Conservation (phyloP, 352 stramenopile genomes). For the Pythium folliculosum region DNA sequence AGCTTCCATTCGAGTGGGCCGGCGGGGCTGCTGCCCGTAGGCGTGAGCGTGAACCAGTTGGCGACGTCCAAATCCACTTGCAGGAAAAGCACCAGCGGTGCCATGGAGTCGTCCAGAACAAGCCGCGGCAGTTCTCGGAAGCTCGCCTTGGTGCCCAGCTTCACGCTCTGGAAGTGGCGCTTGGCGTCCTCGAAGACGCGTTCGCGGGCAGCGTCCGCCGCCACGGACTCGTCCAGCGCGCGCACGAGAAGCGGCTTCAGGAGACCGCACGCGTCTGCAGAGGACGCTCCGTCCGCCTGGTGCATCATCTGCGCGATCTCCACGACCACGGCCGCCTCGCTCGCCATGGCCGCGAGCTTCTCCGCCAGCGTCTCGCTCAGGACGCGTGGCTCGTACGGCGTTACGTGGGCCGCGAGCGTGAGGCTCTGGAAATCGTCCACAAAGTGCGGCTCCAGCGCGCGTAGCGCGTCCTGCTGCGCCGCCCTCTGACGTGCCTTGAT, state of each 20-base stretch:
- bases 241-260: conserved; percentile 23
- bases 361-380: conserved; percentile 10
- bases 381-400: conserved; percentile 16
- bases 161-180: conserved; percentile 29
- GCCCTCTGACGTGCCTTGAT: conserved; percentile 24
- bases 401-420: conserved; percentile 11
- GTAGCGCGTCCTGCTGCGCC: conserved; percentile 12
- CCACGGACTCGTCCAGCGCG: conserved; percentile 27
- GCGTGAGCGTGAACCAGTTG: conserved; percentile 59
- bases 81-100: conserved; percentile 42
- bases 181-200: conserved; percentile 23
- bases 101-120: not conserved
- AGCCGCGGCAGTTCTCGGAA: conserved; percentile 31
- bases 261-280: conserved; percentile 1
- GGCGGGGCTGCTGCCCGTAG: not conserved
- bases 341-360: conserved; percentile 22
- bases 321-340: conserved; percentile 27
- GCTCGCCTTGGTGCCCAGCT: conserved; percentile 37
- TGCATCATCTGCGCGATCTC: conserved; percentile 29
- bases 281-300: not conserved
- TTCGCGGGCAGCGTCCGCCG: conserved; percentile 14
- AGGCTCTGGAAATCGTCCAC: conserved; percentile 21
- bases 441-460: conserved; percentile 23
- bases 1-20: conserved; percentile 42
- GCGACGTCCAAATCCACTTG: conserved; percentile 69